These are phyloP conservation scores for Musa schizocarpa DNA, from an alignment of 176 grass and related monocot species.

Conservation along the genomic window DNA sequence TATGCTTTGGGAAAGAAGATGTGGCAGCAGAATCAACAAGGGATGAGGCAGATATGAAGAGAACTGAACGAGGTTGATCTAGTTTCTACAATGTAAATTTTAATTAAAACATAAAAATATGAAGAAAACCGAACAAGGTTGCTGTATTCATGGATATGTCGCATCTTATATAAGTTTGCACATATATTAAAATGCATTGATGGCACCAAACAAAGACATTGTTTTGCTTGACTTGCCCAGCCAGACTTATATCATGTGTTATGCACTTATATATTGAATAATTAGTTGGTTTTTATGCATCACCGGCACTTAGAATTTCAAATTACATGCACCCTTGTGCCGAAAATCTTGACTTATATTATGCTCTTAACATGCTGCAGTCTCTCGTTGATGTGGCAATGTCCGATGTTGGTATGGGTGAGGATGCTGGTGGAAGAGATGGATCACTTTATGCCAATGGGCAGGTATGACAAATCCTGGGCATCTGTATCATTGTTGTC, in stretches of 20 bases:
- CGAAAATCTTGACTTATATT: background rate
- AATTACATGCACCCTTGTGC: background rate
- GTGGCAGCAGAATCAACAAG: too few relatives aligned
- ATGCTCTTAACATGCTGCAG: conserved; percentile 10
- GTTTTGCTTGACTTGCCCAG: too few relatives aligned
- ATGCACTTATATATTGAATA: background rate
- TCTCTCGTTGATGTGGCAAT: conserved; percentile 48
- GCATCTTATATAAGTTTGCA: background rate
- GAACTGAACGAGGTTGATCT: background rate
- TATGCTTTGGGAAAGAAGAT: too few relatives aligned
- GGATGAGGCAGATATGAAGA: background rate
- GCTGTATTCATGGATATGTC: background rate
- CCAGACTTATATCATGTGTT: background rate
- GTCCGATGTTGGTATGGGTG: conserved; percentile 39
- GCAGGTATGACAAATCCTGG: conserved; percentile 21
- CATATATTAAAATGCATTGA: background rate
- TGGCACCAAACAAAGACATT: background rate
- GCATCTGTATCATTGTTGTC: background rate
- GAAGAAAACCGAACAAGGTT: background rate
- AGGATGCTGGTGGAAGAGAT: conserved; percentile 48
- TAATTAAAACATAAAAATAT: too few relatives aligned
- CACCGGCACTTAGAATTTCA: background rate
- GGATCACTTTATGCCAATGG: conserved; percentile 58
- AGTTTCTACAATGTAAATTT: too few relatives aligned
- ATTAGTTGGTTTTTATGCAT: background rate